phyloP scores from a whole-genome alignment of 164 flowering plant species.

The Tetracentron sinense region DNA sequence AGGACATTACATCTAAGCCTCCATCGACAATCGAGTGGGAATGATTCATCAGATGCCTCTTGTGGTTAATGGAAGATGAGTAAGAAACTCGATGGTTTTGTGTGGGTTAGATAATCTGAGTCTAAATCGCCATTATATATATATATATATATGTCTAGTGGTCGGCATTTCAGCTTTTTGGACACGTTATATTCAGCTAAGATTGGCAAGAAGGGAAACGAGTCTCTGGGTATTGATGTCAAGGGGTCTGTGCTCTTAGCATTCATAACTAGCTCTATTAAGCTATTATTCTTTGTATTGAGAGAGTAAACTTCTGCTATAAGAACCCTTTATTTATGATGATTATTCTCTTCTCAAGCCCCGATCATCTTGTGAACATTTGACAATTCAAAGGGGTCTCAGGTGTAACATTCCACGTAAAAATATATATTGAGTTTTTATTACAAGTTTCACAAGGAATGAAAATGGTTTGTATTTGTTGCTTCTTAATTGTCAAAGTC shows the following conservation, averaged over 20 bases:
- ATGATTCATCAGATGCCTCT: slow-evolving; percentile 24
- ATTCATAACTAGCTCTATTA: slow-evolving; percentile 5
- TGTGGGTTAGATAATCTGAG: slow-evolving; percentile 4
- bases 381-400: too few relatives aligned
- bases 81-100: neutral
- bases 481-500: too few relatives aligned
- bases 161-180: slow-evolving; percentile 2
- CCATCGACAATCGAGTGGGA: slow-evolving; percentile 98
- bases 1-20: slow-evolving; percentile 94
- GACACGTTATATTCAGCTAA: neutral
- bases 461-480: too few relatives aligned
- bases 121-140: slow-evolving; percentile 1
- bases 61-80: neutral
- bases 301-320: neutral
- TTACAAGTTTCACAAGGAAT: too few relatives aligned
- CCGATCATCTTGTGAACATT: too few relatives aligned
- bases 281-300: slow-evolving; percentile 17
- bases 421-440: too few relatives aligned
- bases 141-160: neutral
- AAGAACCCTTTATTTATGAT: too few relatives aligned
- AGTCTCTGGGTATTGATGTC: neutral
- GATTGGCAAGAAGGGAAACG: neutral
- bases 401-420: too few relatives aligned
- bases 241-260: neutral
- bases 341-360: too few relatives aligned